A percentile compares a stretch with the other conserved stretches of the same genome.
Conservation (phyloP, 2,329 filamentous ascomycete species). For the Talaromyces sp. region DNA sequence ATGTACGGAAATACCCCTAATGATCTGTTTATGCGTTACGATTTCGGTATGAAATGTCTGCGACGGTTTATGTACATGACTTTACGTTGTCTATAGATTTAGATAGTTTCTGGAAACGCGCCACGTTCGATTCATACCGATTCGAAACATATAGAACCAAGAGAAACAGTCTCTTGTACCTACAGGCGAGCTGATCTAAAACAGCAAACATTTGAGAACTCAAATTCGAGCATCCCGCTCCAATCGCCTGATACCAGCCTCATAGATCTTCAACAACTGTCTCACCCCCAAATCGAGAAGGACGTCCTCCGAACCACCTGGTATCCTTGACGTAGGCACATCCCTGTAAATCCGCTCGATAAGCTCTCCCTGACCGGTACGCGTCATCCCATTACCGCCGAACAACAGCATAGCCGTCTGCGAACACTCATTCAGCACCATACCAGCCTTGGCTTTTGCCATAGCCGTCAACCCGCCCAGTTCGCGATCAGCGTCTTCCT, state of each 20-base stretch:
- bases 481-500: conserved; percentile 47
- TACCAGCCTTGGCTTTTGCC: conserved; percentile 68
- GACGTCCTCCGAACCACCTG: conserved; percentile 69
- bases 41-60: background rate
- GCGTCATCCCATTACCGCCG: conserved; percentile 70
- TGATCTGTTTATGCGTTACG: background rate
- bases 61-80: background rate
- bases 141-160: background rate
- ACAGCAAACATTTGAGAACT: background rate
- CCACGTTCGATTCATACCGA: background rate
- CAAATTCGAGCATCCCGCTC: conserved; percentile 22
- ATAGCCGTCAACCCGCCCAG: conserved; percentile 69
- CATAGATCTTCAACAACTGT: conserved; percentile 67
- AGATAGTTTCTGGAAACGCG: background rate
- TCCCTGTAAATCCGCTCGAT: conserved; percentile 66
- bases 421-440: conserved; percentile 68
- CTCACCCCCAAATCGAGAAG: conserved; percentile 66
- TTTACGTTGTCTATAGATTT: conserved; percentile 1
- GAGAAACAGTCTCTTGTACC: background rate
- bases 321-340: conserved; percentile 59
- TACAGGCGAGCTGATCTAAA: background rate
- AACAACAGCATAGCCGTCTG: conserved; percentile 67
- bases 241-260: conserved; percentile 32
- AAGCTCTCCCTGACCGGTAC: conserved; percentile 65
- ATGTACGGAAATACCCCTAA: conserved; percentile 5